Evolutionary conservation across 495 filamentous ascomycete species (phyloP).

Genomic region (Darksidea phi): DNA sequence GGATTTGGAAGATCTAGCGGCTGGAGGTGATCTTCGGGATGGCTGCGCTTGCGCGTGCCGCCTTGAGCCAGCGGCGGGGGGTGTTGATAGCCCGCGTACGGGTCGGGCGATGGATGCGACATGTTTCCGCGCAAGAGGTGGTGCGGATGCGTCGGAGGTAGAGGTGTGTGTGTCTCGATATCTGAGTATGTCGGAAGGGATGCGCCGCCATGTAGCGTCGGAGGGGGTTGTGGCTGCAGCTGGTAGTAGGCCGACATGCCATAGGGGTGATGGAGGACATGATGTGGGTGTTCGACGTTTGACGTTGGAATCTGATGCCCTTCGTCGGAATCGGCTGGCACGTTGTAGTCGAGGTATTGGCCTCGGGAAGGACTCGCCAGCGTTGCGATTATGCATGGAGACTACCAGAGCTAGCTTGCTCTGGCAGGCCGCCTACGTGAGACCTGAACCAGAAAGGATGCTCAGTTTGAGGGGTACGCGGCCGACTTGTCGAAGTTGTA

Average conservation of each 20-base stretch:
- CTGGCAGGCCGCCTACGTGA: conserved; percentile 59
- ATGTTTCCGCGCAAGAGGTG: conserved; percentile 45
- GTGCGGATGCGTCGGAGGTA: conserved; percentile 33
- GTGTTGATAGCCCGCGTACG: conserved; percentile 21
- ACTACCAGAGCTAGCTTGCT: conserved; percentile 69
- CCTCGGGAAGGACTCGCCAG: conserved; percentile 66
- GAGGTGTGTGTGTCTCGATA: conserved; percentile 28
- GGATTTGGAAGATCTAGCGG: conserved; percentile 28
- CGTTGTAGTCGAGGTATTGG: conserved; percentile 56
- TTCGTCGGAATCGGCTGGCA: conserved; percentile 55
- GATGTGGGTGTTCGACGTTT: conserved; percentile 35
- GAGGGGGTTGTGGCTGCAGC: conserved; percentile 35
- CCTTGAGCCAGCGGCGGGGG: conserved; percentile 4
- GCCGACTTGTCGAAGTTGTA: conserved; percentile 35
- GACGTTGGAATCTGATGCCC: conserved; percentile 35
- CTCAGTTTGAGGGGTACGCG: conserved; percentile 32
- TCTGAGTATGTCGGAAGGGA: conserved; percentile 25
- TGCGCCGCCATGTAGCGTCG: conserved; percentile 29
- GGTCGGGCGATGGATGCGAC: conserved; percentile 32
- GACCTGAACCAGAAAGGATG: conserved; percentile 41
- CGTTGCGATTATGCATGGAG: conserved; percentile 66
- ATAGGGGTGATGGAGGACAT: conserved; percentile 32
- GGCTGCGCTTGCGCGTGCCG: conserved; percentile 36
- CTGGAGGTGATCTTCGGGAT: conserved; percentile 36
- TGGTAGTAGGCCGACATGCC: conserved; percentile 23